These are phyloP conservation scores for Melampsora larici-populina DNA, from an alignment of 1,284 basidiomycete genomes.

Conservation along the genomic window DNA sequence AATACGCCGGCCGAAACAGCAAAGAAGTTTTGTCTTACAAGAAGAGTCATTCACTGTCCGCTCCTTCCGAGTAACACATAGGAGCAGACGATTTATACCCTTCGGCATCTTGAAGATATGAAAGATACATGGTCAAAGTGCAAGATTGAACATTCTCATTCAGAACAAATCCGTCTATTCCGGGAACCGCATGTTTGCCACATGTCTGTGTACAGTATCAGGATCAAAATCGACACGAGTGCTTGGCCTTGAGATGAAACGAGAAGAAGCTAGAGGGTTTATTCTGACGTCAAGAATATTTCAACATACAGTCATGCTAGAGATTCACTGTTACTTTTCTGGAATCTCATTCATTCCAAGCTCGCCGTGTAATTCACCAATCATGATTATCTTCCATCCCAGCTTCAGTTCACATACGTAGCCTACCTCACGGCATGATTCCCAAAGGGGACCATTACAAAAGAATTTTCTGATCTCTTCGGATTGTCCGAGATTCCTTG, in stretches of 20 bases:
- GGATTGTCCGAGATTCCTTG: no score
- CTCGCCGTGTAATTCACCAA: no score
- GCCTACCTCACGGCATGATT: no score
- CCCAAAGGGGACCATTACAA: no score
- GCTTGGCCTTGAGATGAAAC: background rate
- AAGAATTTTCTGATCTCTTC: no score
- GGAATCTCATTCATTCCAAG: no score
- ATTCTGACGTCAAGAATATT: slow-evolving; percentile 1
- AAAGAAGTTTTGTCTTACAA: background rate
- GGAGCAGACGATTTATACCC: background rate
- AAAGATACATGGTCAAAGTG: slow-evolving; percentile 3
- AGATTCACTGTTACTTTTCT: no score
- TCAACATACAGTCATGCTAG: no score
- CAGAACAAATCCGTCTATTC: slow-evolving; percentile 1
- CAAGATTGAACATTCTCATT: background rate
- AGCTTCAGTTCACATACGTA: no score
- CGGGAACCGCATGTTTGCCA: slow-evolving; percentile 7
- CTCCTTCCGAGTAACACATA: background rate
- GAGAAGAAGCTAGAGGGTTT: background rate
- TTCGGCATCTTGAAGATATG: background rate
- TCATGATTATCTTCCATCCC: no score
- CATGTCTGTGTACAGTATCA: background rate
- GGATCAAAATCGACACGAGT: background rate
- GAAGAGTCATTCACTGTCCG: background rate
- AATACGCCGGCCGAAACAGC: background rate